Percentiles rank a stretch among this genome's conserved stretches.
These are phyloP conservation scores for Boletus rufocinnamomeus DNA, from an alignment of 768 basidiomycete genomes.

Conservation along the genomic window DNA sequence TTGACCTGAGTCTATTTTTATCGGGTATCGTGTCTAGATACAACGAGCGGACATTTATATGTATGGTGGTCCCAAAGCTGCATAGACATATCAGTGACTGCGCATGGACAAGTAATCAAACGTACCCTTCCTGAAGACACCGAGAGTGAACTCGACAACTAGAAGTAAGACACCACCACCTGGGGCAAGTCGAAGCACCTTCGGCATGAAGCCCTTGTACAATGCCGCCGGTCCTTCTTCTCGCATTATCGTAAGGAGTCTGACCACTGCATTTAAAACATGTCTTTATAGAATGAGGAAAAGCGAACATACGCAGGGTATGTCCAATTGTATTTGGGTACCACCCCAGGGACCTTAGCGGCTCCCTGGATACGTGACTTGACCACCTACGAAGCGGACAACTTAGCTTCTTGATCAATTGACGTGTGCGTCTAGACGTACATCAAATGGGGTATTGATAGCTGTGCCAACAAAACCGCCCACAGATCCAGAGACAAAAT, in stretches of 20 bases:
- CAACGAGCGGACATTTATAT: conserved; percentile 19
- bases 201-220: conserved; percentile 95
- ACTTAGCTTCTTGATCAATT: neutral
- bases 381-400: conserved; percentile 62
- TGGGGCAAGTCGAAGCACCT: conserved; percentile 92
- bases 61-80: conserved; percentile 37
- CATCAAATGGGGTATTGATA: conserved; percentile 85
- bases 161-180: conserved; percentile 93
- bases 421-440: conserved; percentile 24
- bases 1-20: conserved; percentile 6
- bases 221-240: conserved; percentile 86
- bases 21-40: neutral
- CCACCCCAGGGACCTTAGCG: conserved; percentile 62
- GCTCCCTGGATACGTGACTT: conserved; percentile 93
- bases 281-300: neutral
- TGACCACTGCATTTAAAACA: conserved; percentile 20
- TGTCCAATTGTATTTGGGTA: conserved; percentile 92
- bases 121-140: conserved; percentile 70
- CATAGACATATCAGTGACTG: conserved; percentile 3
- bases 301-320: conserved; percentile 65
- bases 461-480: conserved; percentile 91
- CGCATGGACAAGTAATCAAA: neutral
- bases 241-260: conserved; percentile 72
- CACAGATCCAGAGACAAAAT: conserved; percentile 86
- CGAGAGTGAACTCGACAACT: conserved; percentile 87